Evolutionary conservation across 352 stramenopile species (phyloP).

Genomic region (Lagenidium giganteum): DNA sequence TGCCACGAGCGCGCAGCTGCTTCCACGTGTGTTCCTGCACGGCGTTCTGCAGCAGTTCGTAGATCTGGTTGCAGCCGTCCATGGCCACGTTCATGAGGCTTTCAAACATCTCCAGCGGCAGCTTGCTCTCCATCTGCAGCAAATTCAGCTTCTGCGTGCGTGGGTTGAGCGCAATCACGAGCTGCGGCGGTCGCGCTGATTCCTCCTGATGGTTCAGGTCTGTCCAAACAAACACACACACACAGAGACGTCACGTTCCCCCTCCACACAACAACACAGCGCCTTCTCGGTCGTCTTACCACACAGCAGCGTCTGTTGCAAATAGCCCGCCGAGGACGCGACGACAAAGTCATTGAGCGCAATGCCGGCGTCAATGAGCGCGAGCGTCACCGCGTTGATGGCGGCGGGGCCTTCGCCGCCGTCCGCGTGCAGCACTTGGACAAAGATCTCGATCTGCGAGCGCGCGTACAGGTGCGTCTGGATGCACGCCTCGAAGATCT

Average conservation of each 20-base stretch:
- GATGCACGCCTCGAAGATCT: slow-evolving; percentile 90
- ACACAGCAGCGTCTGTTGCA: slow-evolving; percentile 86
- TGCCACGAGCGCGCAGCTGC: slow-evolving; percentile 51
- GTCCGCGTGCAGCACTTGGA: slow-evolving; percentile 89
- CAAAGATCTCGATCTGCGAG: slow-evolving; percentile 91
- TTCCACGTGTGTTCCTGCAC: slow-evolving; percentile 84
- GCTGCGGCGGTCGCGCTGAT: slow-evolving; percentile 77
- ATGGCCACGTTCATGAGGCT: slow-evolving; percentile 77
- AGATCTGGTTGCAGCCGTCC: slow-evolving; percentile 80
- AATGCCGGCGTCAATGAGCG: slow-evolving; percentile 89
- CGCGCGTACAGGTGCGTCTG: slow-evolving; percentile 88
- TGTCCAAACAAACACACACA: slow-evolving; percentile 18
- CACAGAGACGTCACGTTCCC: not conserved
- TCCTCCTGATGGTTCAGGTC: slow-evolving; percentile 91
- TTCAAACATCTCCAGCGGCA: slow-evolving; percentile 86
- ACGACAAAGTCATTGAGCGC: slow-evolving; percentile 91
- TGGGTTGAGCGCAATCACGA: slow-evolving; percentile 86
- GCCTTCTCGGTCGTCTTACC: slow-evolving; percentile 28
- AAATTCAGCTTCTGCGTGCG: slow-evolving; percentile 83
- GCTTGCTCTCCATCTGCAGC: slow-evolving; percentile 89
- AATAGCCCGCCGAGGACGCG: slow-evolving; percentile 81
- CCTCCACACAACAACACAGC: not conserved
- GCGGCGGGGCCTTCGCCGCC: slow-evolving; percentile 82
- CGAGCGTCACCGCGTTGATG: slow-evolving; percentile 89
- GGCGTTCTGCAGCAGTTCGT: slow-evolving; percentile 81